Evolutionary conservation across 2,329 filamentous ascomycete genomes (phyloP), one percentile per base, ranked within the genome.

Genomic region (Byssothecium circinans): DNA sequence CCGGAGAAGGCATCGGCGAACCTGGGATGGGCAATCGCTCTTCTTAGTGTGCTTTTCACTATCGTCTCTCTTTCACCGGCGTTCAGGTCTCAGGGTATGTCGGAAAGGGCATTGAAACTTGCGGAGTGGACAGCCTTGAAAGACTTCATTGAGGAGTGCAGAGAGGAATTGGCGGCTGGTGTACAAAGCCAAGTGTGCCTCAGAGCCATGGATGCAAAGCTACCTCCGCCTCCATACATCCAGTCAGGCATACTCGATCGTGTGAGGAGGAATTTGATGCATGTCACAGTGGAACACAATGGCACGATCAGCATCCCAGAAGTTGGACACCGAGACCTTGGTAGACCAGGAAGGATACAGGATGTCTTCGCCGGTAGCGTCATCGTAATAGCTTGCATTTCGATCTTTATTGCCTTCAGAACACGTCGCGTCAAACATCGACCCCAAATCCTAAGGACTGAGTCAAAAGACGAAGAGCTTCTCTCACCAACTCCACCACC

Each of bases 101-200:
- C 53, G 11, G 52, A 58, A 23, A 53, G 47, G 29, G 44, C 56
- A 17, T 36, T 57, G 5, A 25, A 45, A 19, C 34, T 58, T 8
- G 56, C 56, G 11, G 53, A 58, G 45, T 56, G 53, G 53, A 56
- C 53, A 18, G 56, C 56, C 8, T 35, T 58, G 38, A 57, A 58
- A 22, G 53, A 58, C 33, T 58, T 49, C 35, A 50, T 58, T 23
- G 53, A 58, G 33, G 49, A 58, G 17, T 58, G 51, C 30, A 45
- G 52, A 29, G 50, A 56, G 22, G 53, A 54, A 43, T 39, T 58
- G 41, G 51, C 46, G 27, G 51, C 56, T 17, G 56, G 56, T 15
- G 51, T 50, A 38, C 30, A 56, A 20, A 57, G 46, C 23, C 51
- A 52, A 33, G 51, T 53, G 19, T 58, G 56, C 29, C n/a, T 54